Conservation (phyloP, 2,329 filamentous ascomycete genomes). For the Ophiocordyceps camponoti-saundersi region DNA sequence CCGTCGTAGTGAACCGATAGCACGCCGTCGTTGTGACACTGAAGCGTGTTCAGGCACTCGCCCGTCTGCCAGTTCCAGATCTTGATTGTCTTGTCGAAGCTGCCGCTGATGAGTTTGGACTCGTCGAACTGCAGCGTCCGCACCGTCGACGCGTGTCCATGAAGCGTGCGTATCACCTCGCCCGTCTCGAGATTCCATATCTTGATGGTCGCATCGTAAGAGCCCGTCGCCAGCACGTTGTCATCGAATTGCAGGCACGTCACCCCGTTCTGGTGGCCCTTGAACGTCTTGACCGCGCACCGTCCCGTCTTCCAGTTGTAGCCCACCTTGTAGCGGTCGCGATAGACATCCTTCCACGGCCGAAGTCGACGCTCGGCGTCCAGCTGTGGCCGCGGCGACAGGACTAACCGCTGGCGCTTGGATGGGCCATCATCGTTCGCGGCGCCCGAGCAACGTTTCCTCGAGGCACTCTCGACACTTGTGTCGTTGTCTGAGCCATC, state of each 20-base stretch:
- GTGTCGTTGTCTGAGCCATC: conserved; percentile 5
- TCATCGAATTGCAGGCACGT: conserved; percentile 51
- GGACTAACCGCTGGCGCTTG: conserved; percentile 16
- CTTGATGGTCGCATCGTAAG: conserved; percentile 87
- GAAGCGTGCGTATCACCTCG: conserved; percentile 68
- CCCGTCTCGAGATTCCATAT: conserved; percentile 91
- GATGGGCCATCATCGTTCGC: conserved; percentile 11
- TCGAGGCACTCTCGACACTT: conserved; percentile 8
- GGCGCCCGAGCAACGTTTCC: conserved; percentile 15
- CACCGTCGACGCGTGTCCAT: conserved; percentile 68
- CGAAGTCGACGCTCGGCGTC: conserved; percentile 34
- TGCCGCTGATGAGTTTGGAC: conserved; percentile 76
- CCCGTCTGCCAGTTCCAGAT: conserved; percentile 97
- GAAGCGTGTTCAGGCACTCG: conserved; percentile 65
- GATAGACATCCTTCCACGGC: conserved; percentile 93
- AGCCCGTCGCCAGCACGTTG: conserved; percentile 80
- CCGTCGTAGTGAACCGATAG: conserved; percentile 78
- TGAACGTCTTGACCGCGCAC: conserved; percentile 69
- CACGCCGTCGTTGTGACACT: conserved; percentile 65
- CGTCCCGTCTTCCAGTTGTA: conserved; percentile 96
- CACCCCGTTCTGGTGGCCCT: conserved; percentile 66
- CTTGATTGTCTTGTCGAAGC: conserved; percentile 72
- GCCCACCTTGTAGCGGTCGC: conserved; percentile 85
- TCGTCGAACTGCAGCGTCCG: conserved; percentile 88
- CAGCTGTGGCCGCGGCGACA: conserved; percentile 13